Evolutionary conservation across 2,329 filamentous ascomycete species (phyloP).

Genomic region (Cladosporium austrohemisphaericum): DNA sequence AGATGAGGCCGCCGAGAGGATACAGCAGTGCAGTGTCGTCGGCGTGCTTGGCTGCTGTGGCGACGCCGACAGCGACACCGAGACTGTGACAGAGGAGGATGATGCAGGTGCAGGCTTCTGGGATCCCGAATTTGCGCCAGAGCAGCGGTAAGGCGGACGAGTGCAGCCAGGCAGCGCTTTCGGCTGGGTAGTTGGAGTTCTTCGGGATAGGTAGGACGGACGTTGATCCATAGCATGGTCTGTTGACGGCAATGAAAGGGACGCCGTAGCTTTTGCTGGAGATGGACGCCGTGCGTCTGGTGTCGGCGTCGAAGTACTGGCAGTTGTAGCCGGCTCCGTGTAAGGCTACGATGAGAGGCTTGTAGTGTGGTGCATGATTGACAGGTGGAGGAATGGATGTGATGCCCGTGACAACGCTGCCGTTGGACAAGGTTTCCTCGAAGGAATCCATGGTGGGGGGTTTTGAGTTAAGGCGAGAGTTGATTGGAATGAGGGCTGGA

Average conservation of each 20-base stretch:
- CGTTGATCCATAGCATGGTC: slow-evolving; percentile 1
- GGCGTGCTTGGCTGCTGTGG: neutral
- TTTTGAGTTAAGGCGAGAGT: no score
- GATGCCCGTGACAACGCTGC: neutral
- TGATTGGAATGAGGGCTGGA: no score
- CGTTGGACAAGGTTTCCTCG: neutral
- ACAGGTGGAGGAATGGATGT: neutral
- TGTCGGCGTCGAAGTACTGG: slow-evolving; percentile 7
- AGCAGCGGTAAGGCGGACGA: neutral
- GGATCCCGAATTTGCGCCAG: neutral
- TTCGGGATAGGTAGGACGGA: neutral
- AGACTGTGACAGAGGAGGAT: slow-evolving; percentile 7
- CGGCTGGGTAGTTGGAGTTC: neutral
- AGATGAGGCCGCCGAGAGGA: neutral
- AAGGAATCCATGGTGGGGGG: neutral
- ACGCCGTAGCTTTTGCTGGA: neutral
- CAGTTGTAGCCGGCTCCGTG: slow-evolving; percentile 4
- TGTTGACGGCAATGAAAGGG: slow-evolving; percentile 1
- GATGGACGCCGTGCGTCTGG: neutral
- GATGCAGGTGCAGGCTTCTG: neutral
- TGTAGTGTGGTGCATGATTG: neutral
- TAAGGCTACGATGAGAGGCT: neutral
- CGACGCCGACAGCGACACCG: neutral
- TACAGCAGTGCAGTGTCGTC: neutral
- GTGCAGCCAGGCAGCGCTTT: neutral